A percentile compares a stretch with the other conserved stretches of the same genome.
Conservation (phyloP, 2,329 filamentous ascomycete genomes). For the Ceratocystis cubensis region DNA sequence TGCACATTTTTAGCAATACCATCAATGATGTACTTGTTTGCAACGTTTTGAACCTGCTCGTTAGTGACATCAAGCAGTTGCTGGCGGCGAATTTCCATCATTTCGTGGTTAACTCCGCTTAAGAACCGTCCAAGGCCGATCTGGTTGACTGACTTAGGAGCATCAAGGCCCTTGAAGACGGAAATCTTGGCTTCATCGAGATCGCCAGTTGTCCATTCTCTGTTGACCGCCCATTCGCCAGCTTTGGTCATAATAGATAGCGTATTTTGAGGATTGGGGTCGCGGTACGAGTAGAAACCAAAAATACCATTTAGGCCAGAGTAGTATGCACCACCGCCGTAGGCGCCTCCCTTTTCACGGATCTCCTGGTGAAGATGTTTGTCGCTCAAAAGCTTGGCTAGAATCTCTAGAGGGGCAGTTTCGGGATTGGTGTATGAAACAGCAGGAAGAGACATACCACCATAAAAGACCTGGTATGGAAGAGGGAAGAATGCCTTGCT, state of each 20-base stretch:
- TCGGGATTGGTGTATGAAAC: constrained; percentile 66
- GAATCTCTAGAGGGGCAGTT: constrained; percentile 71
- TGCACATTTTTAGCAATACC: constrained; percentile 46
- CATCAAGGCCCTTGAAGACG: constrained; percentile 84
- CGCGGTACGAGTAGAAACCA: constrained; percentile 91
- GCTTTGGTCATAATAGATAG: constrained; percentile 72
- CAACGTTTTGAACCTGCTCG: constrained; percentile 66
- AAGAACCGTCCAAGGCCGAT: constrained; percentile 82
- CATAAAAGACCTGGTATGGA: constrained; percentile 95
- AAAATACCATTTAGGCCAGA: constrained; percentile 72
- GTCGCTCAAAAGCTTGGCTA: constrained; percentile 86
- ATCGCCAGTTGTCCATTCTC: constrained; percentile 69
- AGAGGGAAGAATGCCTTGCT: constrained; percentile 81
- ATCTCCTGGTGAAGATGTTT: constrained; percentile 96
- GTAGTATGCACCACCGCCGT: constrained; percentile 81
- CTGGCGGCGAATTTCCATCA: constrained; percentile 75
- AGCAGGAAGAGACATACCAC: constrained; percentile 67
- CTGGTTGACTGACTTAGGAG: constrained; percentile 70
- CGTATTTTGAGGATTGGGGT: constrained; percentile 86
- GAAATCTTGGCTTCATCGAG: constrained; percentile 93
- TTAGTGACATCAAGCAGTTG: constrained; percentile 75
- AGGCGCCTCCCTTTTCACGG: constrained; percentile 91
- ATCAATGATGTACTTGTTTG: constrained; percentile 69
- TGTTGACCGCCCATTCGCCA: constrained; percentile 70
- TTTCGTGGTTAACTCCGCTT: constrained; percentile 71